Evolutionary conservation across 192 early-diverging fungal species (phyloP).

Genomic region (Linnemannia zychae): DNA sequence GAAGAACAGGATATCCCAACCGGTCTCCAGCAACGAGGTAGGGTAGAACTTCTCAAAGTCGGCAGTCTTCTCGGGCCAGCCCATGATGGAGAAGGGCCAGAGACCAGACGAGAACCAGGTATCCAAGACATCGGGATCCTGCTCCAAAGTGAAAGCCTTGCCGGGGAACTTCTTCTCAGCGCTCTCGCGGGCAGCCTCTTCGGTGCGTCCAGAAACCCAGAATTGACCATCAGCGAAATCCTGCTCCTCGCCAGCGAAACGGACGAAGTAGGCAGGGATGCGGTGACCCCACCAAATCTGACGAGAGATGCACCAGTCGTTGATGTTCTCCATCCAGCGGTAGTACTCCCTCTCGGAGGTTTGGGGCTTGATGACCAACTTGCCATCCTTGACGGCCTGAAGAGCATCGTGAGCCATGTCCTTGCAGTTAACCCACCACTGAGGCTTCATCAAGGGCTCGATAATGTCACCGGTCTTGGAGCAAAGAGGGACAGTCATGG

Average conservation of each 20-base stretch:
- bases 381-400: slow-evolving; percentile 81
- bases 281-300: slow-evolving; percentile 99
- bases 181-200: slow-evolving; percentile 80
- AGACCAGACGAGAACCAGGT: slow-evolving; percentile 99
- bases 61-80: slow-evolving; percentile 94
- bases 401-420: slow-evolving; percentile 86
- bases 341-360: slow-evolving; percentile 95
- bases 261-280: slow-evolving; percentile 95
- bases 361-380: slow-evolving; percentile 87
- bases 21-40: slow-evolving; percentile 93
- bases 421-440: slow-evolving; percentile 98
- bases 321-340: slow-evolving; percentile 94
- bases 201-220: slow-evolving; percentile 91
- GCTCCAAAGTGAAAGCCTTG: slow-evolving; percentile 86
- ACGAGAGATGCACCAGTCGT: slow-evolving; percentile 99
- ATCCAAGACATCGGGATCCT: slow-evolving; percentile 97
- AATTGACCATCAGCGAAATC: slow-evolving; percentile 71
- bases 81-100: slow-evolving; percentile 98
- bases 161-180: slow-evolving; percentile 87
- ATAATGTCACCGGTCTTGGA: slow-evolving; percentile 93
- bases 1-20: slow-evolving; percentile 99
- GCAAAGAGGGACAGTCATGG: slow-evolving; percentile 95
- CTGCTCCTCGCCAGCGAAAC: slow-evolving; percentile 74
- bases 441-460: slow-evolving; percentile 98
- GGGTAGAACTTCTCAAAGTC: slow-evolving; percentile 94